These are phyloP conservation scores for Suhomyces emberorum DNA, from an alignment of 805 yeast species.

Conservation along the genomic window DNA sequence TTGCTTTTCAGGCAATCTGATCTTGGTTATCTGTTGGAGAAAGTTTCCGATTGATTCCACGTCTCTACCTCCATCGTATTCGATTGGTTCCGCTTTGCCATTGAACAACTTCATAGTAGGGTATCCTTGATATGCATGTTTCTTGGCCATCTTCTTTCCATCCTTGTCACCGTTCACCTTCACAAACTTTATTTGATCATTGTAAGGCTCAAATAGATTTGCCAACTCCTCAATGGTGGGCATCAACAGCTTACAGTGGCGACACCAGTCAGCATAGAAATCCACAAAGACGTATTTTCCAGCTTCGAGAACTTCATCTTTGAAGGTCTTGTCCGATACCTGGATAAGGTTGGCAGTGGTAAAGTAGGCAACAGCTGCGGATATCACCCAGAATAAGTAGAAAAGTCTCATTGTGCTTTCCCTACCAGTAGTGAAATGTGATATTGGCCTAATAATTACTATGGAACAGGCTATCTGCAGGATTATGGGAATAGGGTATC, in stretches of 20 bases:
- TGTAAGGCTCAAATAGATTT: conserved; percentile 22
- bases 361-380: conserved; percentile 7
- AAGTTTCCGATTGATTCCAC: conserved; percentile 51
- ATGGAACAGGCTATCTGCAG: no score
- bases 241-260: conserved; percentile 58
- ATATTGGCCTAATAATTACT: no score
- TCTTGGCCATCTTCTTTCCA: conserved; percentile 47
- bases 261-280: conserved; percentile 70
- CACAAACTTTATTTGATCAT: conserved; percentile 44
- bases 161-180: conserved; percentile 59
- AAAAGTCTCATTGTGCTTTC: conserved; percentile 9
- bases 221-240: conserved; percentile 42
- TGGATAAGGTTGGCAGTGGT: conserved; percentile 32
- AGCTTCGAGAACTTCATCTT: conserved; percentile 53
- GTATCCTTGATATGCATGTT: conserved; percentile 55
- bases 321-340: conserved; percentile 50
- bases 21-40: conserved; percentile 37
- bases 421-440: no score
- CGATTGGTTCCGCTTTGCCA: conserved; percentile 48
- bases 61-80: conserved; percentile 54
- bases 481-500: no score
- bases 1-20: conserved; percentile 12
- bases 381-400: conserved; percentile 1
- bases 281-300: conserved; percentile 45
- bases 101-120: conserved; percentile 65